Evolutionary conservation across 108 stramenopile genomes (phyloP).

Genomic region (Phaeodactylum tricornutum): DNA sequence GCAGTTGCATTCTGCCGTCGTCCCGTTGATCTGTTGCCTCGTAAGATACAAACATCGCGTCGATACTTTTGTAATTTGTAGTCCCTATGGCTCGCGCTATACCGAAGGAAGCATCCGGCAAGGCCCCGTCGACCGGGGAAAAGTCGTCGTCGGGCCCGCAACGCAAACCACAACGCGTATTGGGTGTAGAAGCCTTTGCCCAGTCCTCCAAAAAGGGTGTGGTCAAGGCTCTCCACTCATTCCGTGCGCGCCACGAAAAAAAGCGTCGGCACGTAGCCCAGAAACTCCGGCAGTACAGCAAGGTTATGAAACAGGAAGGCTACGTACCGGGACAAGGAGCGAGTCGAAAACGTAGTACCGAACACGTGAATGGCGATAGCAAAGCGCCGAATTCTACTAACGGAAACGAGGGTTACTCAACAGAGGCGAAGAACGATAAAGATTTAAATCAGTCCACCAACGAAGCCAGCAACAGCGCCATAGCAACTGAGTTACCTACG

Average conservation of each 20-base stretch:
- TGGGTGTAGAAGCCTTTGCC: conserved; percentile 15
- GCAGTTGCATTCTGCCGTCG: no score
- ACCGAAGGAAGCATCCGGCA: no score
- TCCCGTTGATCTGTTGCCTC: no score
- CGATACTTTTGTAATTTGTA: no score
- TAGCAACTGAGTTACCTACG: neutral
- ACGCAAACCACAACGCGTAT: no score
- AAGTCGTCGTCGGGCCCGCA: no score
- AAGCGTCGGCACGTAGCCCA: conserved; percentile 51
- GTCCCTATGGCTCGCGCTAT: no score
- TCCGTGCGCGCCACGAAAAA: conserved; percentile 41
- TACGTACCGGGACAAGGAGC: conserved; percentile 61
- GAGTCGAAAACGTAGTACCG: conserved; percentile 36
- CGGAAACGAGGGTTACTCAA: neutral
- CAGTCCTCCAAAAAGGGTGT: no score
- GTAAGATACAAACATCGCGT: no score
- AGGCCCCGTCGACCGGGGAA: no score
- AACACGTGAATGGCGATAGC: conserved; percentile 6
- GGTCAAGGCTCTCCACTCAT: conserved; percentile 51
- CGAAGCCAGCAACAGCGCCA: neutral
- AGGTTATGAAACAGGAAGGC: conserved; percentile 60
- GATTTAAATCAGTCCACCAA: conserved; percentile 8
- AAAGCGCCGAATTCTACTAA: neutral
- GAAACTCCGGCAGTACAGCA: conserved; percentile 43
- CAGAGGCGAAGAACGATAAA: conserved; percentile 16